Evolutionary conservation across 768 basidiomycete species (phyloP).

Genomic region (Psilocybe sp.): DNA sequence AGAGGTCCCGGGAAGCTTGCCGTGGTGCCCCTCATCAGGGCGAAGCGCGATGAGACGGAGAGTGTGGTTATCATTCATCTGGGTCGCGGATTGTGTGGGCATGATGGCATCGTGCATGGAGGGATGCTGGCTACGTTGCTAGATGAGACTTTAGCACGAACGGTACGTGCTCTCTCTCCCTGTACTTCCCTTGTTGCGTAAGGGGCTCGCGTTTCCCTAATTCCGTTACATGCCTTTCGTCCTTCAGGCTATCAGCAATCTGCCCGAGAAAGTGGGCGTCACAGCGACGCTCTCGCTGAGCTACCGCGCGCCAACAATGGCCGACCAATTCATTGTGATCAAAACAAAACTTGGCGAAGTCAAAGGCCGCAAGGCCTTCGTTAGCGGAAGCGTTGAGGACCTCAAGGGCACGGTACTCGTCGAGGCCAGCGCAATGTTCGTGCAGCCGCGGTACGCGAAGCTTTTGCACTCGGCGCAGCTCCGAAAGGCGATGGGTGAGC

Average conservation of each 20-base stretch:
- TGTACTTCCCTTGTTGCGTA: neutral
- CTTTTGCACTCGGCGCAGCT: conserved; percentile 62
- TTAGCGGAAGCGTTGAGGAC: conserved; percentile 73
- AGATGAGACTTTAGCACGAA: conserved; percentile 82
- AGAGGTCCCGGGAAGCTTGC: conserved; percentile 86
- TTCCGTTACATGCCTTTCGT: conserved; percentile 2
- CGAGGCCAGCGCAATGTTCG: conserved; percentile 77
- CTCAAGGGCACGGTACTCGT: conserved; percentile 79
- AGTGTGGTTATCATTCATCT: conserved; percentile 73
- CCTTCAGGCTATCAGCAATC: conserved; percentile 72
- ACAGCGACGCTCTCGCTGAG: conserved; percentile 52
- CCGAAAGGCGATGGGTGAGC: conserved; percentile 65
- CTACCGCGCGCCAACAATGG: too few species aligned
- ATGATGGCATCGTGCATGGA: conserved; percentile 94
- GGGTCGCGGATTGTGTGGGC: conserved; percentile 84
- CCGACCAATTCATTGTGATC: conserved; percentile 75
- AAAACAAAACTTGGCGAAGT: conserved; percentile 62
- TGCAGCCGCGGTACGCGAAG: conserved; percentile 87
- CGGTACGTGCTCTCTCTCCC: too few species aligned
- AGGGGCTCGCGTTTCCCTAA: neutral
- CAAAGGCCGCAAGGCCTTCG: conserved; percentile 76
- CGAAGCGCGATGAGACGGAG: conserved; percentile 73
- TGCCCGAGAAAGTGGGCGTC: conserved; percentile 89
- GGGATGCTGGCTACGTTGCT: conserved; percentile 87
- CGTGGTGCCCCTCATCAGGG: conserved; percentile 72